Percentiles rank a stretch among this genome's conserved stretches.
phyloP scores from a whole-genome alignment of 75 land plant genomes.

The Selaginella moellendorffii region DNA sequence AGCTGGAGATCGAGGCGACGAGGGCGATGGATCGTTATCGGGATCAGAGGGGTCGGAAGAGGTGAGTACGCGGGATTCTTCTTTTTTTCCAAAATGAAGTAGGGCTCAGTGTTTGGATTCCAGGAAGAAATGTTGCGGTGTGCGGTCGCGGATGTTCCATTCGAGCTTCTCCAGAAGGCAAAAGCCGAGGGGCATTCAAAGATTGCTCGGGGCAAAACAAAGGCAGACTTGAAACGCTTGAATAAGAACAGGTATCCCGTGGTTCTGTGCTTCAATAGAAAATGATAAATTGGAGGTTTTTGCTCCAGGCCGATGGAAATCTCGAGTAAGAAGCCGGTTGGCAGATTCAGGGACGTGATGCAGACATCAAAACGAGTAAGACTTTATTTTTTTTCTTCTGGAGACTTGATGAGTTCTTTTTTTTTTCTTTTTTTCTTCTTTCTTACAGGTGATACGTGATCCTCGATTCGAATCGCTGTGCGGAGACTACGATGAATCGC shows the following conservation, averaged over 20 bases:
- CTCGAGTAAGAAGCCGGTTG: constrained; percentile 53
- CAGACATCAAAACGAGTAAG: constrained; percentile 69
- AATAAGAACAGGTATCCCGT: constrained; percentile 23
- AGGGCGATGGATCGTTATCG: no score
- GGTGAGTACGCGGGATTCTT: no score
- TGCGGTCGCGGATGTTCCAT: constrained; percentile 30
- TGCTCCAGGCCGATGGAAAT: constrained; percentile 65
- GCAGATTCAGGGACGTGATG: constrained; percentile 55
- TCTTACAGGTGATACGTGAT: constrained; percentile 50
- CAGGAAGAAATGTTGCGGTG: constrained; percentile 25
- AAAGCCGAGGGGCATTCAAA: constrained; percentile 20
- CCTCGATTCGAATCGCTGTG: constrained; percentile 84
- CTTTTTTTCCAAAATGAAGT: no score
- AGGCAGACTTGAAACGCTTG: constrained; percentile 14
- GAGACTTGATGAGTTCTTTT: neutral
- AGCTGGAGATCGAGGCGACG: no score
- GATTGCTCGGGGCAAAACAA: constrained; percentile 1
- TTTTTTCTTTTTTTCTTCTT: neutral
- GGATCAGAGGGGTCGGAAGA: no score
- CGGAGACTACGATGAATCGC: constrained; percentile 45
- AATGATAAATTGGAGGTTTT: neutral
- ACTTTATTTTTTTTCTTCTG: constrained; percentile 5
- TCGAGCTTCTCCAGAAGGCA: constrained; percentile 29
- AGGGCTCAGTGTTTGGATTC: neutral
- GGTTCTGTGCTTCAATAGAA: no score